Conservation (phyloP, 208 protist species). For the Tritrichomonas foetus region DNA sequence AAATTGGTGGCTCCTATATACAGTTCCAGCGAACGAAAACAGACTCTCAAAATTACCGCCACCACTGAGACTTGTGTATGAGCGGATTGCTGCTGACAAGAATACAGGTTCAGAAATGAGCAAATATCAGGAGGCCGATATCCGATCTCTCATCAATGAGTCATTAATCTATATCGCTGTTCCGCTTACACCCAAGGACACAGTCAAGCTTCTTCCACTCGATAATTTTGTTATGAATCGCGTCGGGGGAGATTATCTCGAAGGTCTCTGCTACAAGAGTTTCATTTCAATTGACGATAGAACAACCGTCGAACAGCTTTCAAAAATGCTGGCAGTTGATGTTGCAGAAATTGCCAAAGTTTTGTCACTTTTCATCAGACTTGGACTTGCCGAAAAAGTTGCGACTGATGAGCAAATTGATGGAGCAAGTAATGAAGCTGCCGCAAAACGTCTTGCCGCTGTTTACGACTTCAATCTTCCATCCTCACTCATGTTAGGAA, state of each 20-base stretch:
- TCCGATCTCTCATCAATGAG: neutral
- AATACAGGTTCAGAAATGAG: neutral
- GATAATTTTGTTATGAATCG: conserved; percentile 38
- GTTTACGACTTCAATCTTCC: conserved; percentile 37
- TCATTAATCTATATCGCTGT: neutral
- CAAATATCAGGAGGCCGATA: neutral
- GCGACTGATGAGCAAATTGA: neutral
- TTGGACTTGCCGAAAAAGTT: conserved; percentile 1
- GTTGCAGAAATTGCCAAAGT: conserved; percentile 6
- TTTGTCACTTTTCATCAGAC: neutral
- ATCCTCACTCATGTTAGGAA: neutral
- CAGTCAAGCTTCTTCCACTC: neutral
- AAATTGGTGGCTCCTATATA: neutral
- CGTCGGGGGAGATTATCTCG: neutral
- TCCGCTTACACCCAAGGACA: neutral
- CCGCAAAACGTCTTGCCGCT: neutral
- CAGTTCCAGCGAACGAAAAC: neutral
- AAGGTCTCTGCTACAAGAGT: conserved; percentile 35
- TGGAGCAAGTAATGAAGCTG: neutral
- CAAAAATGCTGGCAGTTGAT: conserved; percentile 35
- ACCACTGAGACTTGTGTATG: neutral
- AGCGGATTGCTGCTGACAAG: neutral
- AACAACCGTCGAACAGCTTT: conserved; percentile 33
- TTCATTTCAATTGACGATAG: conserved; percentile 34
- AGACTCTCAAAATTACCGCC: neutral